Percentiles rank a stretch among this genome's conserved stretches.
Conservation (phyloP, 1,139 yeast genomes). For the Debaryomyces sp. region DNA sequence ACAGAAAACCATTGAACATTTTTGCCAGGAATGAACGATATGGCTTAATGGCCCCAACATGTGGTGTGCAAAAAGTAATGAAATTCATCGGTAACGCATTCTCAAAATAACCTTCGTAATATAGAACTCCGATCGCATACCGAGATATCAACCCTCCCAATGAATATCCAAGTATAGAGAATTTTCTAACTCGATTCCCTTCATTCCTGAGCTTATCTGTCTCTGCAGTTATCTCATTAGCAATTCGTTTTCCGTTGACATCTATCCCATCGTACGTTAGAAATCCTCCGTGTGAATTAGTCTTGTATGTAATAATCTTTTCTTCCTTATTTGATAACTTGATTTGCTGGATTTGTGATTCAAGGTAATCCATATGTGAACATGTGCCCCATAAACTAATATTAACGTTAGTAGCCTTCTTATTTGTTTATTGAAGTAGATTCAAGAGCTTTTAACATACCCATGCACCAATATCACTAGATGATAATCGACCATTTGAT, state of each 20-base stretch:
- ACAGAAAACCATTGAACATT: constrained; percentile 61
- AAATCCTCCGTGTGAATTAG: constrained; percentile 66
- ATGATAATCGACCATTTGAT: constrained; percentile 42
- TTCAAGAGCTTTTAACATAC: constrained; percentile 28
- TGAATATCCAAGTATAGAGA: constrained; percentile 80
- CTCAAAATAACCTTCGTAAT: constrained; percentile 56
- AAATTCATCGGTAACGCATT: constrained; percentile 56
- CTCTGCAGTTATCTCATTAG: constrained; percentile 61
- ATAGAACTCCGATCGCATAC: constrained; percentile 73
- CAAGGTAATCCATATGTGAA: constrained; percentile 64
- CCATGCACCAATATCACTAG: constrained; percentile 79
- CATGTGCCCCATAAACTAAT: constrained; percentile 73
- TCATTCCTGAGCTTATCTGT: constrained; percentile 32
- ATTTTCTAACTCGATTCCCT: constrained; percentile 44
- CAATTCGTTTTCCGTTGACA: constrained; percentile 76
- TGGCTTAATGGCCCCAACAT: constrained; percentile 75
- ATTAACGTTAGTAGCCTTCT: constrained; percentile 13
- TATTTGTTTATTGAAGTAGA: background rate
- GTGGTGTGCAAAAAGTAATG: constrained; percentile 80
- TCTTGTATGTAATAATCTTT: constrained; percentile 52
- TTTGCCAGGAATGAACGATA: constrained; percentile 47
- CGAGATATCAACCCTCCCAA: constrained; percentile 81
- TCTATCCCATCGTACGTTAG: constrained; percentile 86
- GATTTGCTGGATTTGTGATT: constrained; percentile 35
- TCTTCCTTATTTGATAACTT: constrained; percentile 22